Evolutionary conservation across 805 yeast genomes (phyloP).

Genomic region (Sporopachydermia lactativora): DNA sequence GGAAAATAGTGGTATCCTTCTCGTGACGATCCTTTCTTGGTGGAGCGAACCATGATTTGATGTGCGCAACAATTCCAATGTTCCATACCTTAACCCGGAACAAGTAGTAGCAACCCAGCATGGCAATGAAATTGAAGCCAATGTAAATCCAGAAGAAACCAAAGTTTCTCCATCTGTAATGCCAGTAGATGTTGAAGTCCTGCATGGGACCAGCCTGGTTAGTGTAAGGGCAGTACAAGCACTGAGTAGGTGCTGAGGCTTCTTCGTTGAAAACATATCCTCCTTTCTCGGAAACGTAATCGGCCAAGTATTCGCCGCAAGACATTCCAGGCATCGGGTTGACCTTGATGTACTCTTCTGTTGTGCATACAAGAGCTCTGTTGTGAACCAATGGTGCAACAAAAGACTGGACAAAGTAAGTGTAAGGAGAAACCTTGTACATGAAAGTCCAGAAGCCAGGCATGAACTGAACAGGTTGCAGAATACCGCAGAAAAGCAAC

Average conservation of each 20-base stretch:
- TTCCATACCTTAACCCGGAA: constrained; percentile 26
- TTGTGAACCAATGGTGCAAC: constrained; percentile 26
- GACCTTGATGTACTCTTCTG: constrained; percentile 23
- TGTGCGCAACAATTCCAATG: constrained; percentile 19
- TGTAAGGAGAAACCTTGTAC: constrained; percentile 32
- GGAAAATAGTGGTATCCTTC: constrained; percentile 1
- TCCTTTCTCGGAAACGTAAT: constrained; percentile 19
- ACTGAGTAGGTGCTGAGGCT: constrained; percentile 17
- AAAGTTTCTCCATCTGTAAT: constrained; percentile 52
- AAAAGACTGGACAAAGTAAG: constrained; percentile 31
- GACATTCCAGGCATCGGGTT: constrained; percentile 33
- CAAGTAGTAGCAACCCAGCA: constrained; percentile 27
- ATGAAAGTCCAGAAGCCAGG: constrained; percentile 37
- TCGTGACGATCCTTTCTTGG: constrained; percentile 27
- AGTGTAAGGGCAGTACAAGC: constrained; percentile 22
- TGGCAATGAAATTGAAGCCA: constrained; percentile 24
- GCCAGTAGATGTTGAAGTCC: constrained; percentile 22
- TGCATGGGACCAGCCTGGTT: constrained; percentile 20
- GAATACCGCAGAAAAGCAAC: constrained; percentile 21
- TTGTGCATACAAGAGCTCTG: constrained; percentile 23
- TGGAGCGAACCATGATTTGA: constrained; percentile 27
- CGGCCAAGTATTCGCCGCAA: constrained; percentile 30
- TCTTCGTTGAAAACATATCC: constrained; percentile 30
- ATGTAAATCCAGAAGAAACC: constrained; percentile 39
- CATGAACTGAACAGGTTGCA: constrained; percentile 28